Conservation (phyloP, 306 rosid genomes). For the Begonia loranthoides region DNA sequence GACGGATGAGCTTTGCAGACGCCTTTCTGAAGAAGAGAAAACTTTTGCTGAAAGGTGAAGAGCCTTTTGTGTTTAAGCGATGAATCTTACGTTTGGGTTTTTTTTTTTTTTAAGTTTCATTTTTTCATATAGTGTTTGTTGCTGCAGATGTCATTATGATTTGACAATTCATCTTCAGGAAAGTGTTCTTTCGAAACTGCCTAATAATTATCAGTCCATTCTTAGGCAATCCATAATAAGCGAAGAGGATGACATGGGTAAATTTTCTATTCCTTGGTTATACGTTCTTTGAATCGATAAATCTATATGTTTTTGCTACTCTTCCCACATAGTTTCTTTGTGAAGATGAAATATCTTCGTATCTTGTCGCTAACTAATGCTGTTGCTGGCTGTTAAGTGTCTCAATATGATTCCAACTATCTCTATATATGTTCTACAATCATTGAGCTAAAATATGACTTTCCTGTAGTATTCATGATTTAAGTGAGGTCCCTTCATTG, state of each 20-base stretch:
- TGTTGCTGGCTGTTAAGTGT: neutral
- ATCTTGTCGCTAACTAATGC: neutral
- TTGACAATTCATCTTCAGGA: slow-evolving; percentile 65
- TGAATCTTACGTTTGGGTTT: neutral
- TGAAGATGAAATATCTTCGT: neutral
- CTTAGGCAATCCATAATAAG: slow-evolving; percentile 61
- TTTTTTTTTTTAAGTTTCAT: slow-evolving; percentile 10
- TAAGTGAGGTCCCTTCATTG: too few relatives aligned
- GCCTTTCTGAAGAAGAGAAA: slow-evolving; percentile 65
- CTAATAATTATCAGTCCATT: slow-evolving; percentile 55
- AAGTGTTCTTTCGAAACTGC: slow-evolving; percentile 56
- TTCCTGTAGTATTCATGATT: too few relatives aligned
- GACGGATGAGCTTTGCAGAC: slow-evolving; percentile 42
- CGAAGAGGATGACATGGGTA: slow-evolving; percentile 93
- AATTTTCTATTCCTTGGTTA: too few relatives aligned
- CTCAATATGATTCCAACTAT: neutral
- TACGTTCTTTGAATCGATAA: too few relatives aligned
- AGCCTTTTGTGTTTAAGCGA: slow-evolving; percentile 6
- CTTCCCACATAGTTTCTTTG: neutral
- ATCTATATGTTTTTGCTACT: slow-evolving; percentile 5
- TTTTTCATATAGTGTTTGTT: slow-evolving; percentile 8
- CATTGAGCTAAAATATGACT: too few relatives aligned
- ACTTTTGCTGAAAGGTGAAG: slow-evolving; percentile 39
- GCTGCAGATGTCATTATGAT: slow-evolving; percentile 54
- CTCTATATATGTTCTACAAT: neutral